Evolutionary conservation across 108 stramenopile species (phyloP), one percentile per base, ranked within the genome.

Genomic region (Pelagomonas calceolata): DNA sequence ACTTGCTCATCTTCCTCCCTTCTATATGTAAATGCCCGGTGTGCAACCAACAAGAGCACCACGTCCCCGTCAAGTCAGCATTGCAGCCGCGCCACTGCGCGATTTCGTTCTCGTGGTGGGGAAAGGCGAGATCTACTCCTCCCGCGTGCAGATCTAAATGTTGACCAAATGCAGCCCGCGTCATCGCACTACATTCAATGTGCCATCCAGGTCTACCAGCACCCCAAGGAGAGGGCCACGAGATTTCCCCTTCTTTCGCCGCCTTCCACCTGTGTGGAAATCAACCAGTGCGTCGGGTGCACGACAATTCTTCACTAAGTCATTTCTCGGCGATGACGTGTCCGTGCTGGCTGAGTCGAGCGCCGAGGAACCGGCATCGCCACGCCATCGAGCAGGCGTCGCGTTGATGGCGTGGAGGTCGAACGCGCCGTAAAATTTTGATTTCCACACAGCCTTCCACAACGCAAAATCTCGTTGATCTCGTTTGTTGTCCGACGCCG

Each of bases 101-200:
- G 75, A 99, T 87, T 76, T 99, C 98, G 74, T 99, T 99, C 80
- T 99, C 98, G 78, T 99, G 98, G 75, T 99, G 98, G 15, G 98
- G 98, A 77, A 99, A 99, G 80, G 93, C 91, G n/a, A 99, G 83
- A 79, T 99, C 98, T 39, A 92, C 82, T 17, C 98, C 98, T 16
- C 98, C 98, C 36, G 89, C 82, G 75, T 98, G 96, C 65, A 97
- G 86, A 75, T 97, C 96, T 73, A 97, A 45, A 64, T 60, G 34
- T 67, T 82, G 71, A 17, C 88, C 90, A 51, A 97, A 84, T 29
- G 94, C 82, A 69, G 93, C 87, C 63, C 88, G 85, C 7, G 94
- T 94, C 90, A 97, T 94, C 63, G 94, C 96, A 63, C 83, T 85
- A 84, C 96, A 99, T 79, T 97, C 96, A 73, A 99, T 99, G 80